Conservation (phyloP, 2,329 filamentous ascomycete genomes). For the Cladosporium sphaerospermum region DNA sequence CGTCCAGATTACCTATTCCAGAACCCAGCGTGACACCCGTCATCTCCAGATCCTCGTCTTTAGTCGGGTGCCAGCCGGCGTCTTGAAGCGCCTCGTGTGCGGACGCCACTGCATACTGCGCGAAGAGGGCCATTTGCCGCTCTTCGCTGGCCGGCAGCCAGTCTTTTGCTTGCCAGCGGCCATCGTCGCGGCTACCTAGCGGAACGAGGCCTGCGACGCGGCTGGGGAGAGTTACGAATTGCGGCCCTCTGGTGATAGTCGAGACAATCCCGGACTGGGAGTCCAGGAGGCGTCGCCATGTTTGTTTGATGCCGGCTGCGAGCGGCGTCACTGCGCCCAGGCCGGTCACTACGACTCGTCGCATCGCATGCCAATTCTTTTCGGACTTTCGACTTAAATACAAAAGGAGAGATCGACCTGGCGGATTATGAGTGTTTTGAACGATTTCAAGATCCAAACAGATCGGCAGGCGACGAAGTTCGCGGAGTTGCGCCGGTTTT, state of each 20-base stretch:
- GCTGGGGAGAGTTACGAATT: slow-evolving; percentile 71
- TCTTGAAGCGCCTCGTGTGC: slow-evolving; percentile 79
- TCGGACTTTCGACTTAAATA: too few species aligned
- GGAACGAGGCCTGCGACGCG: slow-evolving; percentile 82
- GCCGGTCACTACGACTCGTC: slow-evolving; percentile 46
- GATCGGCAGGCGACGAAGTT: too few species aligned
- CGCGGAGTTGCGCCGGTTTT: too few species aligned
- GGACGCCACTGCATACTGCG: slow-evolving; percentile 85
- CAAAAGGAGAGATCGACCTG: too few species aligned
- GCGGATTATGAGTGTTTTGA: too few species aligned
- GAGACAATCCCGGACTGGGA: slow-evolving; percentile 76
- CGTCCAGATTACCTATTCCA: slow-evolving; percentile 89
- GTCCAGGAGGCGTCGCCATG: slow-evolving; percentile 75
- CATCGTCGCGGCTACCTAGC: slow-evolving; percentile 38
- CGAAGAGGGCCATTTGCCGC: slow-evolving; percentile 82
- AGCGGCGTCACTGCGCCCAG: slow-evolving; percentile 42
- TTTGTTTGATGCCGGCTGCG: slow-evolving; percentile 49
- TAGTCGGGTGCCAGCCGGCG: slow-evolving; percentile 65
- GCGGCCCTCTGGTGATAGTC: slow-evolving; percentile 54
- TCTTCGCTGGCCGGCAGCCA: slow-evolving; percentile 49
- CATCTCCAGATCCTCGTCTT: slow-evolving; percentile 58
- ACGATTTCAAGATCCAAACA: too few species aligned
- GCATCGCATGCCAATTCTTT: slow-evolving; percentile 36
- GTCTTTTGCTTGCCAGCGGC: slow-evolving; percentile 43
- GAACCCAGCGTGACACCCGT: slow-evolving; percentile 92